Percentiles rank a stretch among this genome's conserved stretches.
Conservation (phyloP, 306 rosid species). For the Ammopiptanthus mongolicus region DNA sequence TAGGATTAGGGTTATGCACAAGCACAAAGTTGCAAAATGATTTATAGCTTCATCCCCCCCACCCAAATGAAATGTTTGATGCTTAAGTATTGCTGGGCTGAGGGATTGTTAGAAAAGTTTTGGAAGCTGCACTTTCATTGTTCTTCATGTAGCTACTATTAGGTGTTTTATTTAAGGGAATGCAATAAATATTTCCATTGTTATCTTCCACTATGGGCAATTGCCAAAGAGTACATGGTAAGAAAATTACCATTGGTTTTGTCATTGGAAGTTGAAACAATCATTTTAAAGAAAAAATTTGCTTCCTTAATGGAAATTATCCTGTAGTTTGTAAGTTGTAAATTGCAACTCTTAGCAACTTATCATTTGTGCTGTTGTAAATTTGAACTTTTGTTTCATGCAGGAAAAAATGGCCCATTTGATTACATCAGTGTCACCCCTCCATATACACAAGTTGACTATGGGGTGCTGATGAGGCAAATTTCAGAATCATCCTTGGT, state of each 20-base stretch:
- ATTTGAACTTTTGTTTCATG: constrained; percentile 13
- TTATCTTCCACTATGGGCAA: not conserved
- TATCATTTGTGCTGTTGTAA: not conserved
- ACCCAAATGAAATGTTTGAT: not conserved
- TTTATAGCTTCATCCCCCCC: not conserved
- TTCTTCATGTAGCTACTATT: not conserved
- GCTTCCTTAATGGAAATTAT: not conserved
- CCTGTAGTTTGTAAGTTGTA: not conserved
- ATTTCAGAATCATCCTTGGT: constrained; percentile 68
- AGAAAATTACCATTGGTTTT: not conserved
- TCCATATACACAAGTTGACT: constrained; percentile 85
- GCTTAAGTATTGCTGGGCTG: not conserved
- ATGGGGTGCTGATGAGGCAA: constrained; percentile 65
- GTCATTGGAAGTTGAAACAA: not conserved
- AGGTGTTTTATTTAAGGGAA: not conserved
- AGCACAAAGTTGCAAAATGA: not conserved
- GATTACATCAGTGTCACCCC: constrained; percentile 96
- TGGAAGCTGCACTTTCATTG: not conserved
- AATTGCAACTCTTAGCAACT: not conserved
- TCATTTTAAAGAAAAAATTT: not conserved
- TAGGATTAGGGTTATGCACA: not conserved
- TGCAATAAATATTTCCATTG: not conserved
- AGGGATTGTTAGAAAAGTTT: not conserved
- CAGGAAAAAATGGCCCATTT: constrained; percentile 63
- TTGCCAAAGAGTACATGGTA: not conserved